A percentile compares a stretch with the other conserved stretches of the same genome.
Conservation (phyloP, 306 rosid genomes). For the Cicer pinnatifidum region DNA sequence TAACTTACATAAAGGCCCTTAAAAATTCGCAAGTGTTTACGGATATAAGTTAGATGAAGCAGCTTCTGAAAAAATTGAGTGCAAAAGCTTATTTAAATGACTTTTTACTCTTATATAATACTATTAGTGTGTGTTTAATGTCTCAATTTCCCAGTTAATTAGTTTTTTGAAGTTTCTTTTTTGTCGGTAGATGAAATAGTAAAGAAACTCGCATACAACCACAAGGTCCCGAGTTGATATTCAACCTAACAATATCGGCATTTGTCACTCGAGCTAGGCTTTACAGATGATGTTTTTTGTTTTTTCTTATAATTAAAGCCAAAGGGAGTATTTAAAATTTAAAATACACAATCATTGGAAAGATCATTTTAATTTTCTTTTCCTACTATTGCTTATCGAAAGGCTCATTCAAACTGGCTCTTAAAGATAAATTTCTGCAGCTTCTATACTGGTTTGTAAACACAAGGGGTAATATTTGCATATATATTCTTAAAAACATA, state of each 20-base stretch:
- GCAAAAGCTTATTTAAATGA: background rate
- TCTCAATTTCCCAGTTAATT: too few species aligned
- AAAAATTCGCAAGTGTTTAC: background rate
- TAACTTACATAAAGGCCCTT: background rate
- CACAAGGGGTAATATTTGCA: background rate
- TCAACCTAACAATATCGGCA: too few species aligned
- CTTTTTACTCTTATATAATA: too few species aligned
- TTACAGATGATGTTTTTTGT: too few species aligned
- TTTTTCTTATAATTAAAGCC: too few species aligned
- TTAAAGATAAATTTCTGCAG: background rate
- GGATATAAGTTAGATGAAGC: background rate
- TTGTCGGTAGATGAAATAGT: too few species aligned
- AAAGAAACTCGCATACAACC: too few species aligned
- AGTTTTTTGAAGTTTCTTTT: too few species aligned
- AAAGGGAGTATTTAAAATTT: background rate
- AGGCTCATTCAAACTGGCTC: background rate
- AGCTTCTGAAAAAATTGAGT: background rate
- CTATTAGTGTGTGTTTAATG: too few species aligned
- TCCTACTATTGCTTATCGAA: background rate
- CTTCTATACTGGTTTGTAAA: constrained; percentile 7
- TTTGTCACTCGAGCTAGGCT: too few species aligned
- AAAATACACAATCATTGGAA: background rate
- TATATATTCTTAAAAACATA: background rate
- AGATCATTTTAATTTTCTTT: background rate
- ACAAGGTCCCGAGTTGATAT: too few species aligned